Evolutionary conservation across 164 flowering plant genomes (phyloP).

Genomic region (Euptelea pleiosperma): DNA sequence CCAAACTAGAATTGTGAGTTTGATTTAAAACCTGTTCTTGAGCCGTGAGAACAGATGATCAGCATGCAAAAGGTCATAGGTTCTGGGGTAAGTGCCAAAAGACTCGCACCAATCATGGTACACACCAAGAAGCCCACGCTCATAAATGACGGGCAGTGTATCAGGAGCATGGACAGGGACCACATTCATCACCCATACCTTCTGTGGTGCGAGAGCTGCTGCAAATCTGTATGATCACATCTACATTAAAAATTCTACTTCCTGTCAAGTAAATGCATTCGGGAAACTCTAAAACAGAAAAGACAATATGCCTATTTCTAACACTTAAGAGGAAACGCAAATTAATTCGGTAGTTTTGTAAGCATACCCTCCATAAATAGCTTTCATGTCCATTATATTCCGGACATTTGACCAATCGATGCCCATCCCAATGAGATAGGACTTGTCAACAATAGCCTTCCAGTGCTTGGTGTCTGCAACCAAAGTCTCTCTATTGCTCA

Average conservation of each 20-base stretch:
- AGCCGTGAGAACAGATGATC: constrained; percentile 93
- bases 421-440: constrained; percentile 86
- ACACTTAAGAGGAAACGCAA: background rate
- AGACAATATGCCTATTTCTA: background rate
- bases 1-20: background rate
- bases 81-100: constrained; percentile 85
- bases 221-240: constrained; percentile 61
- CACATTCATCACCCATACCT: constrained; percentile 96
- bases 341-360: background rate
- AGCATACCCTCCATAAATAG: constrained; percentile 89
- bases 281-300: background rate
- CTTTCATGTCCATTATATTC: constrained; percentile 87
- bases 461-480: constrained; percentile 70
- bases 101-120: constrained; percentile 99
- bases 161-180: constrained; percentile 85
- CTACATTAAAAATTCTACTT: background rate
- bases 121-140: constrained; percentile 81
- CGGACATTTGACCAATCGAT: constrained; percentile 80
- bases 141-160: constrained; percentile 84
- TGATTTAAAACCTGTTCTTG: constrained; percentile 58
- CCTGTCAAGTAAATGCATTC: background rate
- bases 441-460: constrained; percentile 69
- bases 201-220: constrained; percentile 62
- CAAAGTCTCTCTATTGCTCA: constrained; percentile 55
- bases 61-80: constrained; percentile 91